A percentile compares a stretch with the other conserved stretches of the same genome.
Conservation (phyloP, 352 stramenopile genomes). For the Globisporangium orthogonon region DNA sequence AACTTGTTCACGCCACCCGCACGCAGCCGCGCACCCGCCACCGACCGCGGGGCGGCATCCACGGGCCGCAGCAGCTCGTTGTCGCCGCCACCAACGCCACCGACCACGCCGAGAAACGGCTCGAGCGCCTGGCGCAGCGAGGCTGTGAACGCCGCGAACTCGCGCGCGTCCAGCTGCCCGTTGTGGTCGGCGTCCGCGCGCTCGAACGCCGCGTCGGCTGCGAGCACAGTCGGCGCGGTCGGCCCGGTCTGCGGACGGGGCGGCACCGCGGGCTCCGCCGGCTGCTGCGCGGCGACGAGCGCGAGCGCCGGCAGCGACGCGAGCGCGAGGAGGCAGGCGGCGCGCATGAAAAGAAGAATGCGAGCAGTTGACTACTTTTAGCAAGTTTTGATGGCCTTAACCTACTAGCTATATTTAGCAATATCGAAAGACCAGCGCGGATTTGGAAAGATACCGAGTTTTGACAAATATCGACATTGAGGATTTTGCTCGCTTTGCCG, state of each 20-base stretch:
- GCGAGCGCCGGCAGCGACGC: background rate
- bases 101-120: slow-evolving; percentile 31
- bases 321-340: background rate
- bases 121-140: slow-evolving; percentile 42
- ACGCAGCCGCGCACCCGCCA: slow-evolving; percentile 22
- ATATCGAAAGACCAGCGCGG: no score
- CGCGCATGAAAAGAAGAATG: no score
- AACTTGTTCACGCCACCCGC: slow-evolving; percentile 60
- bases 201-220: slow-evolving; percentile 44
- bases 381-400: no score
- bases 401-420: no score
- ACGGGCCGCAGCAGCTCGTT: slow-evolving; percentile 13
- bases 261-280: background rate
- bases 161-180: slow-evolving; percentile 45
- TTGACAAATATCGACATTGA: no score
- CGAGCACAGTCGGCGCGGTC: background rate
- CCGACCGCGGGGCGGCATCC: background rate
- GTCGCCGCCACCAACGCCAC: slow-evolving; percentile 11
- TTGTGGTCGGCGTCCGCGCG: slow-evolving; percentile 70
- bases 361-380: no score
- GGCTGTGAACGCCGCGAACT: slow-evolving; percentile 61
- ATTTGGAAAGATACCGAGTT: no score
- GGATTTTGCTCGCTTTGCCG: no score
- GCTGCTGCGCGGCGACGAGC: background rate
- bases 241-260: no score